Evolutionary conservation across 106 monocot species (phyloP), one percentile per base, ranked within the genome.

Genomic region (Allium sativum): DNA sequence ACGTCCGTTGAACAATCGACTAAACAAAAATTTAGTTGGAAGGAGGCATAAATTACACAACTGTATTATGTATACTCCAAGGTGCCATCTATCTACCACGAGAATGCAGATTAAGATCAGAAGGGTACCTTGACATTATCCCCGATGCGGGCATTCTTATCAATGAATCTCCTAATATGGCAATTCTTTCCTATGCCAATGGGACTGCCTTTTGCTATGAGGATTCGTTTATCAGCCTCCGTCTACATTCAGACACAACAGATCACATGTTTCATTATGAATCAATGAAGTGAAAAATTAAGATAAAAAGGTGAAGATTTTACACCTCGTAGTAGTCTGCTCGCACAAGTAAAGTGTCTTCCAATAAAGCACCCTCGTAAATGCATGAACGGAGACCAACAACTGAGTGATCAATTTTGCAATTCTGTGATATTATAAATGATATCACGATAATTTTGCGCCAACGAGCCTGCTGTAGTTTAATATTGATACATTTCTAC

Each of bases 251-350:
- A 62, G 6, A 21, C 8, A 3, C 6, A 55, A 19, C 17, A 19
- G 18, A 19, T 55, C 18, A 17, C 55, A 31, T 31, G 31, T 5
- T 31, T 31, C 1, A 5, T 2, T 31, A 3, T 31, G 31, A 31
- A 31, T 31, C 1, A 31, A 31, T 31, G 31, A 31, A 31, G 31
- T 31, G 31, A 31, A 31, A 31, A 31, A 3, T 2, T 31, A 31
- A 31, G 5, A 31, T 31, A 5, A 31, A 2, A 5, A 31, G 5
- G 31, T 31, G 31, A 31, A 31, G 31, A 31, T 31, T 31, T 31
- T 31, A 31, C 79, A 91, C 96, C 96, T 96, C 96, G 42, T 96
- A 96, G 51, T 87, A 96, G 73, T 96, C 96, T 20, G 96, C 96
- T 76, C 96, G 90, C 96, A 96, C 91, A 16, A 96, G 64, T 12